These are phyloP conservation scores for Syzygium malaccense DNA, from an alignment of 441 rosid genomes.

Conservation along the genomic window DNA sequence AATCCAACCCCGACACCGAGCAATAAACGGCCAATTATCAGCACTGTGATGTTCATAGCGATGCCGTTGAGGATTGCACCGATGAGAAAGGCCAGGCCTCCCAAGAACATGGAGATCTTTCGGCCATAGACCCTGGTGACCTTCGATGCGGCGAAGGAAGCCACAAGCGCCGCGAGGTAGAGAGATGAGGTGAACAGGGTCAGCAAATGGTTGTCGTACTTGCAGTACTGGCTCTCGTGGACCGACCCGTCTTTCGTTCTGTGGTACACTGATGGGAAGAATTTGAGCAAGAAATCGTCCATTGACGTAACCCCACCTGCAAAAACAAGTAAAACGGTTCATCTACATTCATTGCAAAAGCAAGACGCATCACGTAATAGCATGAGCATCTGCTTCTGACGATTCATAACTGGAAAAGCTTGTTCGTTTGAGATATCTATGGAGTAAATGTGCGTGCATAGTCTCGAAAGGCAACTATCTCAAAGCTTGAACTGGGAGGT, in stretches of 20 bases:
- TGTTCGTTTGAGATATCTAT: not conserved
- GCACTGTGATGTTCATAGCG: constrained; percentile 35
- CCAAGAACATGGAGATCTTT: constrained; percentile 37
- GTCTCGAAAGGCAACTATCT: not conserved
- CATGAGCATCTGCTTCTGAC: not conserved
- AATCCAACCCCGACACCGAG: constrained; percentile 72
- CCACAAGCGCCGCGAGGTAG: constrained; percentile 38
- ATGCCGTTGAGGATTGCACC: constrained; percentile 41
- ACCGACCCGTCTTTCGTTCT: constrained; percentile 9
- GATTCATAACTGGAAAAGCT: not conserved
- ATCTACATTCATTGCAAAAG: not conserved
- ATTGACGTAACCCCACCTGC: constrained; percentile 62
- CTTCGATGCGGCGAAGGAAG: constrained; percentile 45
- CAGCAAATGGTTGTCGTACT: constrained; percentile 35
- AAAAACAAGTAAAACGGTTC: not conserved
- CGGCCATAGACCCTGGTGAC: constrained; percentile 41
- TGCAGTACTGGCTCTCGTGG: constrained; percentile 39
- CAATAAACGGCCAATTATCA: constrained; percentile 48
- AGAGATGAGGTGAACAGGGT: constrained; percentile 50
- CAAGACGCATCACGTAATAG: not conserved
- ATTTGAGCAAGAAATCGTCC: constrained; percentile 43
- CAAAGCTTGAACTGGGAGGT: not conserved
- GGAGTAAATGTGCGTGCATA: not conserved
- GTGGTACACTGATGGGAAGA: constrained; percentile 47
- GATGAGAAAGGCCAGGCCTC: constrained; percentile 40